phyloP scores from a whole-genome alignment of 305 asterid species.

The Euphrasia arctica region DNA sequence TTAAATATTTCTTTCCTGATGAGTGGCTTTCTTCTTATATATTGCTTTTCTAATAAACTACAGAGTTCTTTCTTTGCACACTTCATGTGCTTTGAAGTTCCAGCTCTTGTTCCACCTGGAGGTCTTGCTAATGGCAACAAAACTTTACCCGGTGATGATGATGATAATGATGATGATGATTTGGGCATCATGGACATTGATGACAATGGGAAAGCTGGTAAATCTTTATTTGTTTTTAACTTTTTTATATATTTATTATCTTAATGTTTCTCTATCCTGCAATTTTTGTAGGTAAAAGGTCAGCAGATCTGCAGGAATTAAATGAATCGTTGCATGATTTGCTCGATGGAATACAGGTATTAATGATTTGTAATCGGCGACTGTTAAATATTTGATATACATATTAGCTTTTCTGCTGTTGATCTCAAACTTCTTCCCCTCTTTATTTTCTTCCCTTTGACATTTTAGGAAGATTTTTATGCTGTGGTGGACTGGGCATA shows the following conservation, averaged over 20 bases:
- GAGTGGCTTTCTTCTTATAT: constrained; percentile 11
- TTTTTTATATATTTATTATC: neutral
- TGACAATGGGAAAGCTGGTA: constrained; percentile 56
- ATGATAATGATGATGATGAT: constrained; percentile 60
- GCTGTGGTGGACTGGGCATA: constrained; percentile 97
- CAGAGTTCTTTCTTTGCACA: constrained; percentile 97
- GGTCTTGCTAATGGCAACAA: constrained; percentile 47
- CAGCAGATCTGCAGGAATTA: constrained; percentile 70
- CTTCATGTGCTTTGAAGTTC: constrained; percentile 98
- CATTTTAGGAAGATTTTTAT: constrained; percentile 86
- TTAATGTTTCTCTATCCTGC: neutral
- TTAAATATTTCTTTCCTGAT: constrained; percentile 20
- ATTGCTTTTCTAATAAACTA: constrained; percentile 28
- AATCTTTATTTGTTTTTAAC: constrained; percentile 13
- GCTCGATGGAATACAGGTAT: constrained; percentile 95
- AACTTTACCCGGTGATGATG: constrained; percentile 33
- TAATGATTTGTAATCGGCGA: neutral
- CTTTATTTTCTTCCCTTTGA: constrained; percentile 10
- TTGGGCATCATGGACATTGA: constrained; percentile 71
- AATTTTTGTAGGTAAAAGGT: constrained; percentile 48
- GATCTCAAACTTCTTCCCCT: constrained; percentile 2
- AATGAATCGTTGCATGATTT: constrained; percentile 87
- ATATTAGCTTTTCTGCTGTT: neutral
- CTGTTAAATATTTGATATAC: neutral
- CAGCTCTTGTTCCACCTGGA: constrained; percentile 78